Evolutionary conservation across 164 flowering plant species (phyloP), one percentile per base, ranked within the genome.

Genomic region (Macadamia tetraphylla): DNA sequence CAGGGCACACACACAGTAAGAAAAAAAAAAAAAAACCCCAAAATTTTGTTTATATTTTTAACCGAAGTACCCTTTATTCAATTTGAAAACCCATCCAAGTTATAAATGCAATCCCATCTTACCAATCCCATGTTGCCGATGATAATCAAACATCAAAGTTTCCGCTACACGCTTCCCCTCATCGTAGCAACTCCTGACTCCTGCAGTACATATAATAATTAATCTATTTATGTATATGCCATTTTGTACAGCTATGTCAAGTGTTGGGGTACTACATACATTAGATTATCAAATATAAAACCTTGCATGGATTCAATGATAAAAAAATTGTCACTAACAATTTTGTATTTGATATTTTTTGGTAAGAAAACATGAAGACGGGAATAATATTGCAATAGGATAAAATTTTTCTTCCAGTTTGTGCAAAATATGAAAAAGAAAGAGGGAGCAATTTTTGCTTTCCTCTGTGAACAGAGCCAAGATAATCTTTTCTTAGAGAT

Each of bases 131-230:
- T 89, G 95, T 67, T 89, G 95, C 73, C 95, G 85, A 67, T 89
- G 92, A 76, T 89, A 89, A 74, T 87, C 92, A 68, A 89, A 89
- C 95, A 89, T 89, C 81, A 87, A 73, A n/a, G 92, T 89, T 76
- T 89, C 95, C 48, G 95, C 95, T 3, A 89, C 95, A 71, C 92
- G 89, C 67, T 89, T 89, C 56, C 95, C 95, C 80, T 89, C 95
- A 66, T 89, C 95, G 73, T 89, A 89, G 79, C 94, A 88, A 74
- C 93, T 86, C 67, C 93, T 70, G 56, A 88, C 93, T 63, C 93
- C 92, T 88, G 69, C 10, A 73, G 51, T 56, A 56, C 12, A 53
- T 2, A 18, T 48, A n/a, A 42, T 6, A 23, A 44, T 6, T 51
- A 53, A 15, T 35, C 40, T 35, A 1, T 3, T 11, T 14, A 3